Conservation (phyloP, 1,139 yeast species). For the Lodderomyces jiufengensis region DNA sequence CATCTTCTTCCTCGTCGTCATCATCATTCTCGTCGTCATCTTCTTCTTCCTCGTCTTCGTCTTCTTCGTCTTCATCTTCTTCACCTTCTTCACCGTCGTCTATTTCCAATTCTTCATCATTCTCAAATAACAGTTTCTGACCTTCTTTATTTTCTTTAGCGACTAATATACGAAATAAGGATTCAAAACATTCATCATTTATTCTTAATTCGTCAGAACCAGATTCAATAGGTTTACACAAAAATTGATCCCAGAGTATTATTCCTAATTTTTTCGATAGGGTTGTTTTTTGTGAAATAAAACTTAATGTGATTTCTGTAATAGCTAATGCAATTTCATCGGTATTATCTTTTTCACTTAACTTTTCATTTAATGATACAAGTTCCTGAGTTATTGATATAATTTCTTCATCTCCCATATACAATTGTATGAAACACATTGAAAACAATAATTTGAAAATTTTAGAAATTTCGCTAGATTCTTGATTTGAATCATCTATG, state of each 20-base stretch:
- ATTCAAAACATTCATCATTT: slow-evolving; percentile 49
- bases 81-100: slow-evolving; percentile 32
- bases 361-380: slow-evolving; percentile 45
- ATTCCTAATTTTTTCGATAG: slow-evolving; percentile 68
- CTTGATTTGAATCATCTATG: slow-evolving; percentile 19
- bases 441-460: slow-evolving; percentile 73
- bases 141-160: slow-evolving; percentile 84
- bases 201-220: slow-evolving; percentile 24
- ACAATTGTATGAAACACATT: slow-evolving; percentile 74
- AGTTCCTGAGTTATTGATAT: slow-evolving; percentile 72
- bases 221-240: slow-evolving; percentile 28
- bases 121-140: slow-evolving; percentile 71
- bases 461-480: slow-evolving; percentile 11
- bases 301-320: slow-evolving; percentile 75
- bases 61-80: slow-evolving; percentile 32
- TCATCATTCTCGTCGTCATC: slow-evolving; percentile 28
- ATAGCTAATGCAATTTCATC: slow-evolving; percentile 55
- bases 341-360: slow-evolving; percentile 17
- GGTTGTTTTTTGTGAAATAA: slow-evolving; percentile 68
- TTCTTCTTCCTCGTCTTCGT: slow-evolving; percentile 23
- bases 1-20: slow-evolving; percentile 28
- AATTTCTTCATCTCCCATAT: slow-evolving; percentile 77
- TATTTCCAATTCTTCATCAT: slow-evolving; percentile 39
- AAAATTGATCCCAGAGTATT: slow-evolving; percentile 68
- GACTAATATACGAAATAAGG: slow-evolving; percentile 62